These are phyloP conservation scores for Nepenthes mirabilis DNA, from an alignment of 148 eudicot genomes.

Conservation along the genomic window DNA sequence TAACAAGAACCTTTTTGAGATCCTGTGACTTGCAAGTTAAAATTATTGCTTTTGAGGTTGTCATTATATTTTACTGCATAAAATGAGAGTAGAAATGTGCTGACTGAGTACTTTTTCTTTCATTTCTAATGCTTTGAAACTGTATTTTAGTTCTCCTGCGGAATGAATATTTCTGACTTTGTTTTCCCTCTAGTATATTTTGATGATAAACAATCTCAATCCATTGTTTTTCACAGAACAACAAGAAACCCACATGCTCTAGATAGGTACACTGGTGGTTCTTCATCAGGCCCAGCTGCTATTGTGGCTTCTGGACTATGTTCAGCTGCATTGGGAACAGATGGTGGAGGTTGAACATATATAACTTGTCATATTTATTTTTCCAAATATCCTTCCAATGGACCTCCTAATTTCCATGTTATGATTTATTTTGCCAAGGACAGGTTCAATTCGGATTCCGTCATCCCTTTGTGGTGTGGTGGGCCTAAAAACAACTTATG, in stretches of 20 bases:
- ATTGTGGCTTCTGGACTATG: constrained; percentile 92
- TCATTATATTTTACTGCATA: no score
- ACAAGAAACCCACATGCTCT: constrained; percentile 91
- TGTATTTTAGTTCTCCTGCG: no score
- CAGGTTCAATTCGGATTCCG: constrained; percentile 97
- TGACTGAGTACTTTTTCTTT: no score
- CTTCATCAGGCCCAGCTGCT: constrained; percentile 99
- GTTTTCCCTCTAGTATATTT: no score
- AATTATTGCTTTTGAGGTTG: no score
- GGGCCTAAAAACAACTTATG: constrained; percentile 86
- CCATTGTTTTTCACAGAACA: constrained; percentile 33
- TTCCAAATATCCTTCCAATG: not conserved
- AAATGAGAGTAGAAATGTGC: no score
- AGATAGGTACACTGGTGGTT: constrained; percentile 92
- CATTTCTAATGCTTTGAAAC: no score
- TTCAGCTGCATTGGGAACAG: constrained; percentile 94
- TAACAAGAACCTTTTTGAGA: no score
- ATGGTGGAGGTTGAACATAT: constrained; percentile 81
- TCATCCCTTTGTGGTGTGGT: constrained; percentile 96
- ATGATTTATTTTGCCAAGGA: constrained; percentile 7
- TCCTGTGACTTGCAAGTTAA: no score
- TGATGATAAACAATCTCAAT: no score
- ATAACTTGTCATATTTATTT: not conserved
- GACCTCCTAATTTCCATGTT: constrained; percentile 1
- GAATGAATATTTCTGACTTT: no score